phyloP scores from a whole-genome alignment of 1,284 basidiomycete genomes.

The Melampsora larici-populina region DNA sequence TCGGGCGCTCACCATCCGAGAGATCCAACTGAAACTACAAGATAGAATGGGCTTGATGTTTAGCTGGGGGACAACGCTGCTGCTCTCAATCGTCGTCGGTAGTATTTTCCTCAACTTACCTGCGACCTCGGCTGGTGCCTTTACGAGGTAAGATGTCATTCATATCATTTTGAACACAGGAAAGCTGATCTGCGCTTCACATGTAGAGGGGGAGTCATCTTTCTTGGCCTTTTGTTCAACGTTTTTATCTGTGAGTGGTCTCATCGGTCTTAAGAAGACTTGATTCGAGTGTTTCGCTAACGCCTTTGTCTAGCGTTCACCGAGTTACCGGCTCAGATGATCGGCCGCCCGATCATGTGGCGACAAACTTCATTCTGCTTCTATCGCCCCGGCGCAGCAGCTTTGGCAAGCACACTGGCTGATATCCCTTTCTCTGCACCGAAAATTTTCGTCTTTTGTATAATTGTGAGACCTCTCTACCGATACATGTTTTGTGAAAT shows the following conservation, averaged over 20 bases:
- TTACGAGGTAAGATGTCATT: slow-evolving; percentile 69
- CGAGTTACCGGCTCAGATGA: slow-evolving; percentile 43
- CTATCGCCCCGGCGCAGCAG: slow-evolving; percentile 72
- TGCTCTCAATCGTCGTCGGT: slow-evolving; percentile 49
- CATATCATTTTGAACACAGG: slow-evolving; percentile 57
- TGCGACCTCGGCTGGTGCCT: slow-evolving; percentile 48
- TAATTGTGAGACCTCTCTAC: slow-evolving; percentile 56
- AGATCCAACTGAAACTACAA: slow-evolving; percentile 64
- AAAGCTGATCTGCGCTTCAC: background rate
- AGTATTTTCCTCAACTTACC: slow-evolving; percentile 50
- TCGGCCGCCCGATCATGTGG: too few relatives aligned
- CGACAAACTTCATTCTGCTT: slow-evolving; percentile 72
- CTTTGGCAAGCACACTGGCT: slow-evolving; percentile 61
- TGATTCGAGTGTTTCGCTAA: slow-evolving; percentile 50
- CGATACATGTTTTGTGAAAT: background rate
- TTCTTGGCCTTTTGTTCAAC: slow-evolving; percentile 55
- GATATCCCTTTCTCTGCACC: slow-evolving; percentile 58
- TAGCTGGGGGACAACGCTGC: slow-evolving; percentile 46
- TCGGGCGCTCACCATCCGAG: slow-evolving; percentile 26
- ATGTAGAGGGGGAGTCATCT: slow-evolving; percentile 60
- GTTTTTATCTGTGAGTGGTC: slow-evolving; percentile 28
- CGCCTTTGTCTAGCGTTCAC: slow-evolving; percentile 62
- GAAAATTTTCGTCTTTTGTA: slow-evolving; percentile 58
- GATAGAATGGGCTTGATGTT: slow-evolving; percentile 72
- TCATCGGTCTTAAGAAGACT: background rate